Evolutionary conservation across 1,139 yeast species (phyloP), one percentile per base, ranked within the genome.

Genomic region (Taphrina pruni): DNA sequence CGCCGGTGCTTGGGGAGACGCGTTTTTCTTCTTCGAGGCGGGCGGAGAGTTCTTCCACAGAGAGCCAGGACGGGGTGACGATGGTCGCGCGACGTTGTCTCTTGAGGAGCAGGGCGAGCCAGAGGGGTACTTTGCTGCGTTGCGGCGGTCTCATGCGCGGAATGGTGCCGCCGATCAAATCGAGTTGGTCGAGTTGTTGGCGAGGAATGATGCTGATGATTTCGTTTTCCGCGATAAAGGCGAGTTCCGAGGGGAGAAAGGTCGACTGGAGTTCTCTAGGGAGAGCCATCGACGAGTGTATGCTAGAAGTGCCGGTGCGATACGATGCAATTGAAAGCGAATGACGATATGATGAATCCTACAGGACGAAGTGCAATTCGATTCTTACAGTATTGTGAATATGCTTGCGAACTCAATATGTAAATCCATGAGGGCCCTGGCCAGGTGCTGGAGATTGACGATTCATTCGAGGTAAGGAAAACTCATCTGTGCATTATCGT

Each of bases 31-130:
- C 88, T 12, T 89, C 92, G 74, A 89, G 86, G 66, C 84, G 82
- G 6, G 81, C 82, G 71, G 84, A 84, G 70, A 94, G 78, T 70
- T 81, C 81, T n/a, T 81, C 80, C 66, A 85, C 78, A 17, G 83
- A 84, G n/a, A 94, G 82, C 99, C 99, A 94, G 1, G 81, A 83
- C 0, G 99, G 99, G 11, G 93, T 88, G 6, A 92, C 87, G 2
- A 94, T 87, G 72, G 88, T 88, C 78, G 98, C 91, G 74, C 93
- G 88, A 65, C 87, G 88, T 77, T 94, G 98, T 60, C 88, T 86
- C 75, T 91, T 91, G 69, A 94, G 81, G 20, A 93, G 81, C 14
- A 92, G 78, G 0, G 97, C 98, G 35, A 90, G 81, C 99, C 99
- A 94, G 3, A 94, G 74, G 0, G 97, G 97, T 0, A 94, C 87